These are phyloP conservation scores for Toxicodendron radicans DNA, from an alignment of 345 rosid genomes.

Conservation along the genomic window DNA sequence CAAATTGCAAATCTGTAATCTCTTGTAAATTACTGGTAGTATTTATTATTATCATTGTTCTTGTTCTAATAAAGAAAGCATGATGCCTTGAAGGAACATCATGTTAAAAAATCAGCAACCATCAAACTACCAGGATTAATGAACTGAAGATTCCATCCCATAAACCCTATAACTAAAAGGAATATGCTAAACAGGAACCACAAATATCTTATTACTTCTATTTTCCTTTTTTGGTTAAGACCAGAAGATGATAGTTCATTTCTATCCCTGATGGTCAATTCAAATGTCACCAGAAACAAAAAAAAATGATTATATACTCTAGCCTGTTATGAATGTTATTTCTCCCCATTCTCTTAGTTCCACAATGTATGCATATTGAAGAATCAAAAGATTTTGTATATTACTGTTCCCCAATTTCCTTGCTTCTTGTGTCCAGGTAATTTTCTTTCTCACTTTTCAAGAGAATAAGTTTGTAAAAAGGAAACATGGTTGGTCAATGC, in stretches of 20 bases:
- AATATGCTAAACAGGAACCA: background rate
- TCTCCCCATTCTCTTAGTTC: background rate
- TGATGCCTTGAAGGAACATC: background rate
- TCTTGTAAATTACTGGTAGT: background rate
- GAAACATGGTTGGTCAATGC: background rate
- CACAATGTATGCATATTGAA: background rate
- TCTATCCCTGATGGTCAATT: background rate
- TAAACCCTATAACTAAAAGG: background rate
- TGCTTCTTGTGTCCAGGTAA: background rate
- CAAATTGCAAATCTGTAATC: slow-evolving; percentile 1
- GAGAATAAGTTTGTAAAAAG: background rate
- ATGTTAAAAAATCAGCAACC: background rate
- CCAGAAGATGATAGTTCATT: background rate
- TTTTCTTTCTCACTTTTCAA: background rate
- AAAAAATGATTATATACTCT: background rate
- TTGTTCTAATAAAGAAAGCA: background rate
- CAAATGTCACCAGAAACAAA: background rate
- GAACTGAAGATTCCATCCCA: background rate
- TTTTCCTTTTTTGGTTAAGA: background rate
- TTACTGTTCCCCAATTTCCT: background rate
- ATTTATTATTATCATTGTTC: background rate
- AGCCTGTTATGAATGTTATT: background rate
- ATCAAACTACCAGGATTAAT: background rate
- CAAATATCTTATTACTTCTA: too few relatives aligned
- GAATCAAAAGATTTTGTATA: background rate